Evolutionary conservation across 768 basidiomycete species (phyloP).

Genomic region (Boletus reticuloceps): DNA sequence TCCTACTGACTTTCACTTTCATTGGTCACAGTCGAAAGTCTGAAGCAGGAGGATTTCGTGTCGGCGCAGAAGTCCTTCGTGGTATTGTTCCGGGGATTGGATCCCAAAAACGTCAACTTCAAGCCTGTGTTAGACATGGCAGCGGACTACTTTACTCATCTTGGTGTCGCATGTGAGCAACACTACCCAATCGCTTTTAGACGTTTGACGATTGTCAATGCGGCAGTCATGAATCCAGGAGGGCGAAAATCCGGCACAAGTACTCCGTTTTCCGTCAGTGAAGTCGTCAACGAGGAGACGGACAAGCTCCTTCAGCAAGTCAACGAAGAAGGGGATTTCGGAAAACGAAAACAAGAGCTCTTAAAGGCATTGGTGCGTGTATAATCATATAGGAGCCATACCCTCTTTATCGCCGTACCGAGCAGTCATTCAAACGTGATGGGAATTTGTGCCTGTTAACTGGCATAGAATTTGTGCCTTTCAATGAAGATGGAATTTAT

Average conservation of each 20-base stretch:
- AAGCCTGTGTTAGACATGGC: neutral
- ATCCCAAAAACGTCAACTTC: neutral
- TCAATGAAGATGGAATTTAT: neutral
- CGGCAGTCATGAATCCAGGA: neutral
- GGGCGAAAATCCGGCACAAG: neutral
- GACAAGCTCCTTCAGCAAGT: conserved; percentile 2
- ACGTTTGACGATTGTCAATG: neutral
- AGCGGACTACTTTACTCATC: neutral
- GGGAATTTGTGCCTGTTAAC: neutral
- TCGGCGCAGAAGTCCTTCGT: neutral
- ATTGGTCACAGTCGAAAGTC: neutral
- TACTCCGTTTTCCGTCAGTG: neutral
- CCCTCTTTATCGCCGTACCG: neutral
- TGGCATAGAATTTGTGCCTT: neutral
- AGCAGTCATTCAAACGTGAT: conserved; percentile 3
- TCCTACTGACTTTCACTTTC: neutral
- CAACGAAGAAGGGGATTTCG: neutral
- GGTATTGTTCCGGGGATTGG: neutral
- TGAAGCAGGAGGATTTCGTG: neutral
- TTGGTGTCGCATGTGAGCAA: conserved; percentile 2
- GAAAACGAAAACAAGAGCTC: neutral
- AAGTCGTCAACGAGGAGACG: neutral
- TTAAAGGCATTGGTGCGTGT: conserved; percentile 5
- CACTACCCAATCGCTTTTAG: neutral
- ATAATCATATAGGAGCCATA: neutral